Evolutionary conservation across 2,329 filamentous ascomycete species (phyloP), one percentile per base, ranked within the genome.

Genomic region (Venturiaceae sp.): DNA sequence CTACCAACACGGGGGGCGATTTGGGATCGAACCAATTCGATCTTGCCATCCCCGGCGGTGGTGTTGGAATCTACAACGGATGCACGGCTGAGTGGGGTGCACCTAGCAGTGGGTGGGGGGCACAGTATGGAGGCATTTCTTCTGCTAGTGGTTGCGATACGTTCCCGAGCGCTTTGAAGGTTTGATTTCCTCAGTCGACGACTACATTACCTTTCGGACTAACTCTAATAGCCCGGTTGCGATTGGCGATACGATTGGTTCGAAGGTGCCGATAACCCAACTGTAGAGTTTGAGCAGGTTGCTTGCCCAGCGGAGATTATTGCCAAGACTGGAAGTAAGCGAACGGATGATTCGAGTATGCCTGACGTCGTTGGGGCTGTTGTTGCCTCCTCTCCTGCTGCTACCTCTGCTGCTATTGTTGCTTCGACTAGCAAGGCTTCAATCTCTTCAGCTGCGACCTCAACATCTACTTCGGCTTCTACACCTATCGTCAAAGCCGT

Each of bases 161-260:
- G 55, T 80, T 83, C 70, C 83, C 83, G 0, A 70, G 66, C 37
- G 71, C 74, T n/a, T n/a, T n/a, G n/a, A n/a, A n/a, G n/a, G n/a
- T n/a, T n/a, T n/a, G n/a, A n/a, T n/a, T n/a, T n/a, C n/a, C n/a
- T n/a, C n/a, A n/a, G n/a, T n/a, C n/a, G n/a, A n/a, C n/a, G n/a
- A n/a, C n/a, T n/a, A n/a, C n/a, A n/a, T n/a, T n/a, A n/a, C n/a
- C n/a, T n/a, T n/a, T n/a, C n/a, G n/a, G n/a, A n/a, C n/a, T n/a
- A n/a, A n/a, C n/a, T n/a, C n/a, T n/a, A n/a, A n/a, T n/a, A 82
- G 72, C 72, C 70, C 9, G 83, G 83, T 8, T 85, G 83, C 71
- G 73, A 78, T 67, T 86, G 82, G 80, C 80, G 82, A 61, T 86
- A 84, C 66, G 80, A 84, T 72, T 85, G 82, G 82, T 84, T 85